Base-by-base conservation (phyloP, 352 stramenopile species). In the Phytophthora litchii region DNA sequence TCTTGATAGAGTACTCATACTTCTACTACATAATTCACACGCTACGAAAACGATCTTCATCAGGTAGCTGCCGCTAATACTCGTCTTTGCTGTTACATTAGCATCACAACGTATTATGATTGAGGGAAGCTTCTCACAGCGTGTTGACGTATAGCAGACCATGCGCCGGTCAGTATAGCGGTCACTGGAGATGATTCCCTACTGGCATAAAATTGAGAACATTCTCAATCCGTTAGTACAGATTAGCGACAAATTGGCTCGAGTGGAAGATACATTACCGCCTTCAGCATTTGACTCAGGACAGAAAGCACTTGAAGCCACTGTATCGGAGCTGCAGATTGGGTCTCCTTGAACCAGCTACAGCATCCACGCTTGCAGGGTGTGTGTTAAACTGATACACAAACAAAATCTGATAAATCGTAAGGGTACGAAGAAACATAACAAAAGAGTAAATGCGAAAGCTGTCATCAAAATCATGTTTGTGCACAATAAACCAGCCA, bases 181-280 rank as follows among this genome's bases (percentile, higher is more conserved):
- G 54, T 40, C 3, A 51, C 32, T 27, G 35, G 53, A 12, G 42
- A 43, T 1, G 53, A 62, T 11, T 17, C 54, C 29, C 27, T 62
- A 5, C 44, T 62, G 13, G 27, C 44, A 37, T 55, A 63, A 44
- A 32, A 8, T 56, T 12, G 17, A 50, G 29, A 52, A 41, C n/a
- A 63, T 56, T 4, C 38, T 44, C 6, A 41, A 20, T 4, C 25
- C 48, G 50, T 49, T 49, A 34, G 29, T 20, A 8, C n/a, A n/a
- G n/a, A n/a, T n/a, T n/a, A n/a, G n/a, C n/a, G n/a, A n/a, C n/a
- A n/a, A n/a, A n/a, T 25, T 56, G 1, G 35, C 16, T 3, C 35
- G 49, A 12, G 9, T 48, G 19, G 49, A 41, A 56, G 36, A 56
- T 34, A 13, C 27, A 19, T 9, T 32, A 10, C 7, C 17, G n/a